Base-by-base conservation (phyloP, 2,329 filamentous ascomycete genomes). In the Xylariales sp. region DNA sequence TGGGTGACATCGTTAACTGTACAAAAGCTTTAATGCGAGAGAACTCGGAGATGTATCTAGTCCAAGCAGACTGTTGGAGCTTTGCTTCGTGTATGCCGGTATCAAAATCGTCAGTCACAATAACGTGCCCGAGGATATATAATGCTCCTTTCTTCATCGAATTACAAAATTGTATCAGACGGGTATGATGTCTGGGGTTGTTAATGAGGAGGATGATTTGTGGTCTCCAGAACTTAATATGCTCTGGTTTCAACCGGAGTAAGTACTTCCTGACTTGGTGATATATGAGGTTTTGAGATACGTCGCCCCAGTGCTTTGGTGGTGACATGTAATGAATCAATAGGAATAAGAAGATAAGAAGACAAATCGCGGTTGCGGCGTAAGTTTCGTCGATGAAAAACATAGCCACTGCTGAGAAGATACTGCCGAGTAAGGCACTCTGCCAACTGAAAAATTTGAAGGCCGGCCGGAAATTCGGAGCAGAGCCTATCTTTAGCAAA, bases 141-240 rank as follows among this genome's bases (percentile, higher is more conserved):
- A 95, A 61, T 0, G 81, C 82, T 0, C 88, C 89, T 53, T 95
- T 95, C 57, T 95, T 95, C 57, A 95, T 66, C 0, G 87, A 89
- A 57, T 95, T 95, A 62, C 88, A 95, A 50, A 95, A 95, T 42
- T 90, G 86, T 3, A 95, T 91, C 28, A 95, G 73, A 29, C 86
- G 83, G 37, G 85, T 88, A 55, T 93, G 86, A 5, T 75, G 76
- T n/a, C 88, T 75, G 4, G 88, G 85, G 51, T 93, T 79, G 54
- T 91, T 93, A 46, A 93, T 79, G 37, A 95, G 76, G 0, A 95
- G 70, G 33, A 95, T 76, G 29, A 95, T 90, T 47, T 94, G 88
- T 1, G 88, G 88, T 36, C 88, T 75, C 88, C 89, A 95, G 57
- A 94, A 95, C 54, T 95, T 95, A 60, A 95, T 89, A 55, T 95